phyloP scores from a whole-genome alignment of 345 rosid species.

The Rhizophora apiculata region DNA sequence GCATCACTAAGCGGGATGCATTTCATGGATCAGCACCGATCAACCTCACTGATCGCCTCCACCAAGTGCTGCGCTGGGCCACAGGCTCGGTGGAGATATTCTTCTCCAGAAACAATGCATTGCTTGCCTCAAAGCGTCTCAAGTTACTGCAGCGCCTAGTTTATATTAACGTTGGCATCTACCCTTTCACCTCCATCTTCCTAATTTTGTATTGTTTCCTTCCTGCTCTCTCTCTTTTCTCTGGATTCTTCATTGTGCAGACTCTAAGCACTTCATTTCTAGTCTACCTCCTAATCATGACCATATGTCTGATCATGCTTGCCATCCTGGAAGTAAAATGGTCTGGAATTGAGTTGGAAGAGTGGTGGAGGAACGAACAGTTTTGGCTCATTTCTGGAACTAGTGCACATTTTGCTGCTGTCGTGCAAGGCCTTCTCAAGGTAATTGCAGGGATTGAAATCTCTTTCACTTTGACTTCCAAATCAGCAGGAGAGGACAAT shows the following conservation, averaged over 20 bases:
- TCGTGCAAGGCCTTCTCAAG: conserved; percentile 77
- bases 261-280: conserved; percentile 54
- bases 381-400: conserved; percentile 93
- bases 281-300: conserved; percentile 58
- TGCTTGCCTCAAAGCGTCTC: conserved; percentile 59
- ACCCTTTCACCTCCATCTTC: conserved; percentile 88
- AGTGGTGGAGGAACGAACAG: conserved; percentile 99
- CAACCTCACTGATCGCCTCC: conserved; percentile 89
- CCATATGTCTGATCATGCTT: conserved; percentile 57
- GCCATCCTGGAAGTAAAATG: conserved; percentile 87
- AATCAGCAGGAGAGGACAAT: conserved; percentile 64
- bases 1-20: conserved; percentile 82
- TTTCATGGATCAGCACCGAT: conserved; percentile 93
- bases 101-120: conserved; percentile 90
- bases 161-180: conserved; percentile 86
- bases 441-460: conserved; percentile 90
- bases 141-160: conserved; percentile 79
- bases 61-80: conserved; percentile 95
- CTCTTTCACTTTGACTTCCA: conserved; percentile 85
- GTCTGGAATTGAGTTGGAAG: conserved; percentile 76
- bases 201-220: conserved; percentile 88
- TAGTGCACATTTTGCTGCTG: conserved; percentile 88
- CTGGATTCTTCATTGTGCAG: conserved; percentile 79
- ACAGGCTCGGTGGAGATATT: conserved; percentile 95
- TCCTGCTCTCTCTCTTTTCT: conserved; percentile 90